Evolutionary conservation across 495 filamentous ascomycete genomes (phyloP).

Genomic region (Lasiosphaeria miniovina): DNA sequence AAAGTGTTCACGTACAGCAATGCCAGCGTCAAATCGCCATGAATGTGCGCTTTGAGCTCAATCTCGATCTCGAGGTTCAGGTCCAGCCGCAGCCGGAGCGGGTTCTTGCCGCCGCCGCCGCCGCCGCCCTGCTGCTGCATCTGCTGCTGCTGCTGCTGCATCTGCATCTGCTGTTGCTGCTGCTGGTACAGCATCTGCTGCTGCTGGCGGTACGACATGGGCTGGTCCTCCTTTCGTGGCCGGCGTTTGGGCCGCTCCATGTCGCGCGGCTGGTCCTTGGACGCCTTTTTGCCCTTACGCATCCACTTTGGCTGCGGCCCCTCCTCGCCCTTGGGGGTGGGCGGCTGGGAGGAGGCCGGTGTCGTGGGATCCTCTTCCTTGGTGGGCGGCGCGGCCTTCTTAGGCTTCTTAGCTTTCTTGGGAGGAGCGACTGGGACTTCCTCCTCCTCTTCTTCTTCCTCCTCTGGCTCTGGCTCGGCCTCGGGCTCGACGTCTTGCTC

Average conservation of each 20-base stretch:
- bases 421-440: conserved; percentile 14
- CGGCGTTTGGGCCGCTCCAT: conserved; percentile 15
- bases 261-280: conserved; percentile 16
- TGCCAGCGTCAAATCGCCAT: conserved; percentile 82
- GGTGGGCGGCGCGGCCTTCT: background rate
- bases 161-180: conserved; percentile 27
- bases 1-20: conserved; percentile 62
- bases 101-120: conserved; percentile 59
- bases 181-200: conserved; percentile 24
- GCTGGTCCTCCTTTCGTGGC: conserved; percentile 12
- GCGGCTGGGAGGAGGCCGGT: conserved; percentile 28
- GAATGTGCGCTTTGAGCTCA: conserved; percentile 86
- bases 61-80: conserved; percentile 88
- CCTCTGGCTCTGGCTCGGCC: conserved; percentile 1
- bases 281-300: conserved; percentile 25
- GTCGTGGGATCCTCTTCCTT: conserved; percentile 15
- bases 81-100: conserved; percentile 74
- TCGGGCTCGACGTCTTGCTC: conserved; percentile 1
- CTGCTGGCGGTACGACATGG: conserved; percentile 22
- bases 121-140: conserved; percentile 25
- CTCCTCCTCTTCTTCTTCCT: conserved; percentile 21
- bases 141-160: conserved; percentile 24
- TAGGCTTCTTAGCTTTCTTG: background rate
- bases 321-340: conserved; percentile 33
- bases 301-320: conserved; percentile 37